Conservation (phyloP, 2,329 filamentous ascomycete species). For the Paraphaeosphaeria sporulosa region DNA sequence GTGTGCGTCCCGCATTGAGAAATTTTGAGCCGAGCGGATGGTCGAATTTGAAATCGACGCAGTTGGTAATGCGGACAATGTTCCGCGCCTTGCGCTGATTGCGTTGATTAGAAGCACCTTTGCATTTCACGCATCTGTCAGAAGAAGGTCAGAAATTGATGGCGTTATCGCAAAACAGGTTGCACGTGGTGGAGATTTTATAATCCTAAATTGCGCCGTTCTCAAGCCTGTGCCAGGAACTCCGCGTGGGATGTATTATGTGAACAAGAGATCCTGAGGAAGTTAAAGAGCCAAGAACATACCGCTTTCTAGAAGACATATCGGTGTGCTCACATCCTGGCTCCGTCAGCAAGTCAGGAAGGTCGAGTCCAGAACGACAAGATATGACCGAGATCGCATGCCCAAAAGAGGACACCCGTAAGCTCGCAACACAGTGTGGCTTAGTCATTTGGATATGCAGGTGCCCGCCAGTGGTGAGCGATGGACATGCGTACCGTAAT, state of each 20-base stretch:
- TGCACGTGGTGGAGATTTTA: not conserved
- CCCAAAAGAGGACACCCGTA: not conserved
- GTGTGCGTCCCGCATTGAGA: not conserved
- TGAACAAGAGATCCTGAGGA: not conserved
- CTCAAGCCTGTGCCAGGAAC: not conserved
- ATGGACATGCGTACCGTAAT: not conserved
- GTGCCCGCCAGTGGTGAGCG: not conserved
- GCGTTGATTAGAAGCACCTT: not conserved
- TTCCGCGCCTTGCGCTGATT: constrained; percentile 8
- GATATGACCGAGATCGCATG: not conserved
- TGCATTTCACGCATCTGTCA: not conserved
- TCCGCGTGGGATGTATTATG: constrained; percentile 4
- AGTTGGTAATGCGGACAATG: not conserved
- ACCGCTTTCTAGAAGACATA: not conserved
- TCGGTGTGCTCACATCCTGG: not conserved
- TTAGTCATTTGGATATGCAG: not conserved
- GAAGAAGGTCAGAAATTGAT: not conserved
- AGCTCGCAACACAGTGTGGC: not conserved
- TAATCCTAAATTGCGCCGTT: not conserved
- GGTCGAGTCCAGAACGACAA: not conserved
- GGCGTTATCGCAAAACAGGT: not conserved
- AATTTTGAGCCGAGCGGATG: not conserved
- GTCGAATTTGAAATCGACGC: constrained; percentile 5
- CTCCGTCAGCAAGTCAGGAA: not conserved
- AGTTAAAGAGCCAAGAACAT: not conserved